phyloP scores from a whole-genome alignment of 2,329 filamentous ascomycete genomes.

The Lachnellula arida region DNA sequence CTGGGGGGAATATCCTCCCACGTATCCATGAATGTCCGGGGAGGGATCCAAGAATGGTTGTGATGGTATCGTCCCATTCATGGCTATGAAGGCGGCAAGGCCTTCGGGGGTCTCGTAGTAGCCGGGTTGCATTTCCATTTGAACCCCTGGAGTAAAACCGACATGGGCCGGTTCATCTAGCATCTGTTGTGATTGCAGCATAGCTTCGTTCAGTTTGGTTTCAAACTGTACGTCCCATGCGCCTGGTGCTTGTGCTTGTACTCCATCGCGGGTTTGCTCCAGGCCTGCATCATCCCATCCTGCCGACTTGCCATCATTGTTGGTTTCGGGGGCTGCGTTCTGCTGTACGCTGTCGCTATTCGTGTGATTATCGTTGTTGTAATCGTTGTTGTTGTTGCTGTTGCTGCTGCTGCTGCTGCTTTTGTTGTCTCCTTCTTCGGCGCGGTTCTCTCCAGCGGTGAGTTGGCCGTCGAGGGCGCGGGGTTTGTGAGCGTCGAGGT shows the following conservation, averaged over 20 bases:
- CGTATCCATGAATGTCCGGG: conserved; percentile 8
- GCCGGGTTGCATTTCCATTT: neutral
- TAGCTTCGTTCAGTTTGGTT: too few relatives aligned
- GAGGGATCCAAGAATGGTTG: conserved; percentile 17
- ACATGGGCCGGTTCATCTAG: too few relatives aligned
- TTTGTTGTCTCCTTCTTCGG: neutral
- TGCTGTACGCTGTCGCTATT: neutral
- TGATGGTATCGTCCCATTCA: neutral
- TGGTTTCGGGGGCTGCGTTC: neutral
- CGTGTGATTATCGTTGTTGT: neutral
- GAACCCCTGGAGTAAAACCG: neutral
- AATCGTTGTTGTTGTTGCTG: too few relatives aligned
- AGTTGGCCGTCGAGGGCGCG: conserved; percentile 3
- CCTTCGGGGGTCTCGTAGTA: neutral
- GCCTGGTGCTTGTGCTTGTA: neutral
- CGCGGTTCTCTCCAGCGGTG: conserved; percentile 11
- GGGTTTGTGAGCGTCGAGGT: conserved; percentile 7
- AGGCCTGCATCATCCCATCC: neutral
- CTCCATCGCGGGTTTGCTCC: neutral
- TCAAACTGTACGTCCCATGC: neutral
- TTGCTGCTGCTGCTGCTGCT: too few relatives aligned
- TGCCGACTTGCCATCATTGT: neutral
- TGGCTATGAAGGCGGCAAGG: neutral
- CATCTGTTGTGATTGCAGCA: too few relatives aligned
- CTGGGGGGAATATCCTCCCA: neutral